Evolutionary conservation across 371 early-diverging fungal genomes (phyloP).

Genomic region (Rhizopus sp.): DNA sequence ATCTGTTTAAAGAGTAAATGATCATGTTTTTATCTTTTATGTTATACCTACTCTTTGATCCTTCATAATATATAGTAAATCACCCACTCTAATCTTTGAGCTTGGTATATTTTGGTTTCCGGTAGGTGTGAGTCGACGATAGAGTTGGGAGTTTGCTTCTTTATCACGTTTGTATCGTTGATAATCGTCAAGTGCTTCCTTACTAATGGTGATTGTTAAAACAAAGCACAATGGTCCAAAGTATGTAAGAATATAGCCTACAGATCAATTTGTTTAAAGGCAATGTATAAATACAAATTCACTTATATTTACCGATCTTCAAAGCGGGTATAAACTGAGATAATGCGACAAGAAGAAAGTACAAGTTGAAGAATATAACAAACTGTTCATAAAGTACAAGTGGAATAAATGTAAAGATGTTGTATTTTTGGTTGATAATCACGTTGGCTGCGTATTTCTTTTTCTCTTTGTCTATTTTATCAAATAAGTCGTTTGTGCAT

Average conservation of each 20-base stretch:
- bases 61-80: constrained; percentile 88
- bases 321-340: constrained; percentile 93
- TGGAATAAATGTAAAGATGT: constrained; percentile 86
- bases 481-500: neutral
- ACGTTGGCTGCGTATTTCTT: constrained; percentile 80
- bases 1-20: constrained; percentile 38
- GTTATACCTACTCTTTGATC: constrained; percentile 74
- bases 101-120: constrained; percentile 75
- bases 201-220: constrained; percentile 88
- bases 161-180: constrained; percentile 89
- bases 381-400: constrained; percentile 96
- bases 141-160: constrained; percentile 91
- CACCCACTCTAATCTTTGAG: constrained; percentile 92
- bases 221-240: constrained; percentile 97
- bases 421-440: constrained; percentile 97
- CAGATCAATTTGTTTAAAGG: neutral
- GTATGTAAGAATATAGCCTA: constrained; percentile 93
- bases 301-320: constrained; percentile 63
- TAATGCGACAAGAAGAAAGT: constrained; percentile 94
- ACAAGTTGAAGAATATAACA: constrained; percentile 96
- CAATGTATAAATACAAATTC: neutral
- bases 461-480: constrained; percentile 52
- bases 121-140: constrained; percentile 58
- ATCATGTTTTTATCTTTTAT: neutral
- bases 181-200: constrained; percentile 97